Base-by-base conservation (phyloP, 768 basidiomycete species). In the Mycena galericulata region DNA sequence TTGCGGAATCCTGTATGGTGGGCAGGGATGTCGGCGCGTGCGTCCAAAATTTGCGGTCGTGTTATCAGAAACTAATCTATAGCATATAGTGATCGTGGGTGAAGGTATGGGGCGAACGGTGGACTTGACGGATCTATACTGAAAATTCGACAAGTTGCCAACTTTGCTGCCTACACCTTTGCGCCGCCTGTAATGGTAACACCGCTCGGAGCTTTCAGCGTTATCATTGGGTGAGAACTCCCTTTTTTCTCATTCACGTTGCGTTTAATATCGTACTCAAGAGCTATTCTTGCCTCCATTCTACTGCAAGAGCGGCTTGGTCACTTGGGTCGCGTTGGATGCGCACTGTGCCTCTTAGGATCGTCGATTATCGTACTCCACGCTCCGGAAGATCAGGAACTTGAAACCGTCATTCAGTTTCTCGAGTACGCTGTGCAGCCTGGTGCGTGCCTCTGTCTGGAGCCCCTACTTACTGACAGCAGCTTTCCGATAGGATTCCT, bases 151-250 rank as follows among this genome's bases (percentile, higher is more conserved):
- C 46, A 4, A 93, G 91, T 90, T 66, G 92, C 92, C 60, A 93
- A 94, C 81, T 98, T 99, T 80, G 96, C 96, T 6, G 97, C 97
- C 11, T 98, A 98, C 77, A 94, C 95, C 0, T 99, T 98, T 73
- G 97, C 98, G 3, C 98, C 97, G 65, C 95, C 98, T 72, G 96
- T 98, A 76, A 86, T 99, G 62, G 96, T 99, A 22, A 98, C 97
- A 1, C 98, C 98, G 0, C 81, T 99, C 17, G 98, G 98, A 58
- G 96, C 97, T 26, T 84, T 98, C 49, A 96, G 94, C 77, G 98
- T 99, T 12, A 87, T 99, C 67, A 93, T 99, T 68, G 98, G 97
- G 96, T 97, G 74, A 66, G 90, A 80, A 12, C 17, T 38, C 26
- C 20, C 26, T 51, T 54, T 36, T 59, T 38, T 15, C 18, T 10